Base-by-base conservation (phyloP, 2,329 filamentous ascomycete genomes). In the Colletotrichum sp. region DNA sequence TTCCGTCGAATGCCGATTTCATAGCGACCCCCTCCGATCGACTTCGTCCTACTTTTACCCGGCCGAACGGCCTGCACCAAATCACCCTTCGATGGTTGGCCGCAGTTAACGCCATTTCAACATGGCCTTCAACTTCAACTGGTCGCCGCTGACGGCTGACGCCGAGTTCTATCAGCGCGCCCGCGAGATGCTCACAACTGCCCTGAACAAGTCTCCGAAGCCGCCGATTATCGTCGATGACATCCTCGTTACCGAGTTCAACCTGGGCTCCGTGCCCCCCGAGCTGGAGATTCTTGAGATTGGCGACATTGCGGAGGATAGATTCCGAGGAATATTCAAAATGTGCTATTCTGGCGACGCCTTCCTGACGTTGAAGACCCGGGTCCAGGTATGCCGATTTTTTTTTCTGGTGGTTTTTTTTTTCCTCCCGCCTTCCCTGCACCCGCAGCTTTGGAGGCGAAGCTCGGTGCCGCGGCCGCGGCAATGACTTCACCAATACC, bases 41-140 rank as follows among this genome's bases (percentile, higher is more conserved):
- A 69, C 44, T 28, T 18, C 30, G 44, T 70, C 49, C 30, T 65
- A 60, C 36, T 49, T 30, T 69, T 30, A 28, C 59, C 49, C 49
- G 74, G 67, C 65, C 68, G 39, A 49, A n/a, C 70, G 74, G 75
- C 72, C 75, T 75, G 12, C 66, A 75, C 52, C 60, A 68, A 66
- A 12, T 69, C 63, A 28, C 69, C 68, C 59, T 73, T 77, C 77
- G 72, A 78, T 78, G 77, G 76, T 78, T 70, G 65, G 64, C 69
- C 72, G 77, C 78, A 77, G 63, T 80, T 82, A 84, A 79, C 78
- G 87, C 87, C 86, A 88, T 87, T 86, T 87, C 86, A 90, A 87
- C 87, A 99, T 99, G 97, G 97, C 97, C 81, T 99, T 99, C 94
- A 99, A 99, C 90, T 99, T 99, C 95, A 99, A 99, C 95, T 99